phyloP scores from a whole-genome alignment of 495 filamentous ascomycete species.

The Neurospora intermedia region DNA sequence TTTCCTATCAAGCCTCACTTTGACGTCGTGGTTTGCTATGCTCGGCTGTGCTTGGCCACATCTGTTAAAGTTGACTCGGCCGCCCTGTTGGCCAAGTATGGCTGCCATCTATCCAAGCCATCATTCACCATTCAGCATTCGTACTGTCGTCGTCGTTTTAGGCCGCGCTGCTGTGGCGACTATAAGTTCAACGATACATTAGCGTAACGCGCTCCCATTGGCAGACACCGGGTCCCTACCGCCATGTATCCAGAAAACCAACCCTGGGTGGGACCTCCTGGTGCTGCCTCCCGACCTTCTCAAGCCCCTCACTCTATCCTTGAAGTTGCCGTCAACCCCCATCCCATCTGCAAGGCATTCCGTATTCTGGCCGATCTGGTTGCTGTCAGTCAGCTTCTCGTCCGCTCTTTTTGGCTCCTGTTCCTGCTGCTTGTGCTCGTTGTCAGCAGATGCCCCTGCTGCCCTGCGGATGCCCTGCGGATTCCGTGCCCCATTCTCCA shows the following conservation, averaged over 20 bases:
- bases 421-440: not conserved
- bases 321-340: not conserved
- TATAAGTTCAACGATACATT: not conserved
- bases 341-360: not conserved
- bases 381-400: not conserved
- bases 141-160: not conserved
- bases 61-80: not conserved
- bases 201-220: not conserved
- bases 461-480: not conserved
- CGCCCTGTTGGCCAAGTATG: not conserved
- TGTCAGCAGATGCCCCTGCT: not conserved
- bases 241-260: not conserved
- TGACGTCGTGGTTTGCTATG: conserved; percentile 1
- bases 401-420: not conserved
- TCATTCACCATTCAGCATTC: not conserved
- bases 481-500: not conserved
- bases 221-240: not conserved
- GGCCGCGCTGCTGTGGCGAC: not conserved
- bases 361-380: not conserved
- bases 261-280: not conserved
- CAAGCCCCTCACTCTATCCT: not conserved
- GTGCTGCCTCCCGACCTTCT: not conserved
- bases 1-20: not conserved
- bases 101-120: not conserved
- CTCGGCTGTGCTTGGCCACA: conserved; percentile 1